Evolutionary conservation across 2,329 filamentous ascomycete genomes (phyloP), one percentile per base, ranked within the genome.

Genomic region (Emmonsia crescens): DNA sequence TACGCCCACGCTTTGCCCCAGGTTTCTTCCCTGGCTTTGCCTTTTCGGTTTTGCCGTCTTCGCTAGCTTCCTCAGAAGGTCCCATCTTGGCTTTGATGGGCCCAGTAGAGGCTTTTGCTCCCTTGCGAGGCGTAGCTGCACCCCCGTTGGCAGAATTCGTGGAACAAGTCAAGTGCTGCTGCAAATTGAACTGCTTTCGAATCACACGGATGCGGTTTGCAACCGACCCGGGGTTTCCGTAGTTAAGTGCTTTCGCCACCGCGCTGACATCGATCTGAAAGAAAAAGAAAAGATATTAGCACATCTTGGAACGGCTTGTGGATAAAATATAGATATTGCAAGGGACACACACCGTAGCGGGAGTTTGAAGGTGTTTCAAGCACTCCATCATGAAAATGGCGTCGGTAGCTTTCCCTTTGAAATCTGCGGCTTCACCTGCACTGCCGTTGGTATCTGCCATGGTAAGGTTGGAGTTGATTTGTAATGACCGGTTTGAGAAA

Each of bases 131-230:
- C 33, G 59, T 64, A 42, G 36, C 44, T 2, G 60, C n/a, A 10
- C 40, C 42, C 21, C 33, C 40, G 9, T 24, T 55, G 5, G 36
- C 12, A 42, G 33, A 27, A 46, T 24, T 27, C 1, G 29, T 46
- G 36, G 57, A 36, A 14, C 61, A 57, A 10, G 42, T 49, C n/a
- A 40, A 19, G 14, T 42, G 36, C 24, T 44, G 21, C 55, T 58
- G 24, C 19, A 74, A 61, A 5, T 64, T 64, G 51, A 69, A 68
- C 19, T 66, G 66, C 57, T 71, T 71, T 24, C 67, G 65, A 10
- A 74, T 36, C 1, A 56, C 29, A 24, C 68, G 63, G 36, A 70
- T 67, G 14, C 71, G 67, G 57, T 74, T 74, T 1, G 63, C 67
- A 6, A 68, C 68, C 0, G 69, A 72, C 6, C 56, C 62, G 14